A percentile compares a stretch with the other conserved stretches of the same genome.
phyloP scores from a whole-genome alignment of 179 eudicot species.

The Beta corolliflora region DNA sequence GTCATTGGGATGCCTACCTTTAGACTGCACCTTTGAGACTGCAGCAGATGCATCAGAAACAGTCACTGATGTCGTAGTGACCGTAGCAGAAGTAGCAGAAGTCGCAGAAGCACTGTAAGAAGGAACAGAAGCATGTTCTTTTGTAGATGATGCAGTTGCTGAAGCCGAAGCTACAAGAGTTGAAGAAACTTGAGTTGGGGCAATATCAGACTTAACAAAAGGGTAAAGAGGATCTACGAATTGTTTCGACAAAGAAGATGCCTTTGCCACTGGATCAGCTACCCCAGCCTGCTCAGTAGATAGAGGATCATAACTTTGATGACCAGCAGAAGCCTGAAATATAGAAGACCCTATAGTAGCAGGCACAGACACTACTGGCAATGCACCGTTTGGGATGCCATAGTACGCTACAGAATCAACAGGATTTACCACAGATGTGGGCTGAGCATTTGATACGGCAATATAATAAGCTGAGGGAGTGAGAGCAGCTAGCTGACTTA shows the following conservation, averaged over 20 bases:
- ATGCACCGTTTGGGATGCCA: constrained; percentile 53
- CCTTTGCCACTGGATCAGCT: constrained; percentile 24
- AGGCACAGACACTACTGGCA: constrained; percentile 41
- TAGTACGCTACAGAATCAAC: constrained; percentile 56
- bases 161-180: constrained; percentile 42
- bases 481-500: constrained; percentile 43
- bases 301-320: constrained; percentile 12
- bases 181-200: constrained; percentile 20
- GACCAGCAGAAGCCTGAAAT: constrained; percentile 34
- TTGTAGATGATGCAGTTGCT: constrained; percentile 35
- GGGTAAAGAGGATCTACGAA: constrained; percentile 27
- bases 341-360: constrained; percentile 38
- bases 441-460: constrained; percentile 38
- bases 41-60: constrained; percentile 34
- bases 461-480: constrained; percentile 55
- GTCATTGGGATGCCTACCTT: constrained; percentile 50
- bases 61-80: constrained; percentile 24
- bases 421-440: constrained; percentile 44
- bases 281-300: constrained; percentile 37
- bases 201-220: constrained; percentile 24
- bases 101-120: constrained; percentile 44
- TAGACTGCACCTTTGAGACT: constrained; percentile 52
- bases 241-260: constrained; percentile 29
- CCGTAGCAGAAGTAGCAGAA: constrained; percentile 38
- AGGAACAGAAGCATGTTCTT: constrained; percentile 40